phyloP scores from a whole-genome alignment of 345 rosid genomes.

The Aquilaria sinensis region DNA sequence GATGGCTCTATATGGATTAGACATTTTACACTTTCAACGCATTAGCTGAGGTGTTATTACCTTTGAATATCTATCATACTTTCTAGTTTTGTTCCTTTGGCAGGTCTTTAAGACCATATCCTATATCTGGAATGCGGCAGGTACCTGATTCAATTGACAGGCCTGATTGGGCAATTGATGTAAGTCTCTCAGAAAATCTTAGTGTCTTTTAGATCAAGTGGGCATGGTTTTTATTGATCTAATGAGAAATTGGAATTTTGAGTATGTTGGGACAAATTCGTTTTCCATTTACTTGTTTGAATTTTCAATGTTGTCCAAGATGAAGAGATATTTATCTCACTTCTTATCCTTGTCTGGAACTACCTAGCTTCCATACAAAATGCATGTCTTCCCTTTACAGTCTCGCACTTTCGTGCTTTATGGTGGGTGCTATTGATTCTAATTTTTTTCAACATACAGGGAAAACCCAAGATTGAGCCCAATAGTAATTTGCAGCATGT shows the following conservation, averaged over 20 bases:
- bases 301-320: too few species aligned
- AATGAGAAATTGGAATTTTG: background rate
- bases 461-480: constrained; percentile 79
- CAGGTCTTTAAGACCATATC: constrained; percentile 80
- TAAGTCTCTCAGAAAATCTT: constrained; percentile 30
- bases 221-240: background rate
- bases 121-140: constrained; percentile 49
- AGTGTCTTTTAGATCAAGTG: background rate
- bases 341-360: too few species aligned
- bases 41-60: too few species aligned
- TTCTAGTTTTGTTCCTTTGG: constrained; percentile 13
- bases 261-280: background rate
- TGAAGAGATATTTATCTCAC: too few species aligned
- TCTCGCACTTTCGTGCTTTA: too few species aligned
- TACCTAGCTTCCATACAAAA: too few species aligned
- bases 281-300: too few species aligned
- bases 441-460: constrained; percentile 36
- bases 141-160: constrained; percentile 62
- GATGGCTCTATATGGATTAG: too few species aligned
- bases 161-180: constrained; percentile 96
- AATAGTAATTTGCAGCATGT: constrained; percentile 76
- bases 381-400: too few species aligned
- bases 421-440: background rate
- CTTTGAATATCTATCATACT: too few species aligned
- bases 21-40: too few species aligned